Base-by-base conservation (phyloP, 1,139 yeast species). In the Candida smagusa region DNA sequence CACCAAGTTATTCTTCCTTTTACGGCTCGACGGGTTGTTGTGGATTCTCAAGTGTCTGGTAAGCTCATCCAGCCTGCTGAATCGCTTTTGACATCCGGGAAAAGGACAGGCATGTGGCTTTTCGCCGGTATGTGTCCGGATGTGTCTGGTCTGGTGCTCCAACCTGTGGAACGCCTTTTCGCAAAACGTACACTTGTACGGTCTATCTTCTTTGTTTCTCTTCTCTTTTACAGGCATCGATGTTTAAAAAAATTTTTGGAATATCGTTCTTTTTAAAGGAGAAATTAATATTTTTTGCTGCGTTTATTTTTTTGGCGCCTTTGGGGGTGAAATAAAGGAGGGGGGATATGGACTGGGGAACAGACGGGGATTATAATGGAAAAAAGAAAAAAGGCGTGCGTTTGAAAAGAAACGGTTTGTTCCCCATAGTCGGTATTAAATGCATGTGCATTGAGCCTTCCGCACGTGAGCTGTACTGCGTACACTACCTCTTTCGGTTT, bases 101-200 rank as follows among this genome's bases (percentile, higher is more conserved):
- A 77, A 88, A 6, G 84, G 75, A 60, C 97, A 90, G 33, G 79
- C 80, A 55, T 89, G 96, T 16, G 97, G 96, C 57, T 88, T 86
- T 56, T 89, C 97, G 26, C 97, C 97, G 0, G 97, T 90, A 57
- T 90, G 97, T 6, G 97, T 90, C 44, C 97, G 70, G 37, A 90
- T 85, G 57, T 90, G 97, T 52, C 97, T 77, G 12, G 96, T 89
- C 58, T 88, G 96, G 61, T 90, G 97, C 59, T 90, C 97, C 35
- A 89, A 66, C 35, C 97, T 72, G 56, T 88, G 95, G 58, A 90
- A 90, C 1, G 96, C 95, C 65, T 90, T 87, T 39, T 83, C 84
- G 62, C 97, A 90, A 56, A 85, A 76, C 12, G 96, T 90, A 54
- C 97, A 90, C 58, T 87, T 85, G 68, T 86, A 89, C 4, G 97